Evolutionary conservation across 176 grass and related monocot genomes (phyloP).

Genomic region (Carex cristatella): DNA sequence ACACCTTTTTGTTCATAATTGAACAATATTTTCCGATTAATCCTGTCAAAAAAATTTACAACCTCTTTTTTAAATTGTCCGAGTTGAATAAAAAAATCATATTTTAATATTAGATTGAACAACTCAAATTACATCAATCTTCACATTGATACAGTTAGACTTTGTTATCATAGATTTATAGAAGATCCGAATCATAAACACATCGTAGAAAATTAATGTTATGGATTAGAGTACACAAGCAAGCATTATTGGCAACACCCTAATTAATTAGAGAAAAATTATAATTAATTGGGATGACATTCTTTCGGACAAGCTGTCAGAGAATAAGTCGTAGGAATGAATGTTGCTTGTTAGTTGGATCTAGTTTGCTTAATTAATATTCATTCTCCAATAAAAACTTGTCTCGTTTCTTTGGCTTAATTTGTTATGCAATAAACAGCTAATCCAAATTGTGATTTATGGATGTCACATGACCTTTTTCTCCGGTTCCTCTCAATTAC

Average conservation of each 20-base stretch:
- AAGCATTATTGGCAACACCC: background rate
- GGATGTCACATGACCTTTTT: conserved; percentile 6
- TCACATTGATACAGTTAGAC: background rate
- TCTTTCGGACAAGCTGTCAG: conserved; percentile 10
- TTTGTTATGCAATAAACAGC: conserved; percentile 15
- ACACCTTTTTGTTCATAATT: background rate
- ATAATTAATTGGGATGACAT: conserved; percentile 6
- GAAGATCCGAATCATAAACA: background rate
- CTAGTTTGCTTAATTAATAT: background rate
- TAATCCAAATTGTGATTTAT: conserved; percentile 11
- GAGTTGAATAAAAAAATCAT: background rate
- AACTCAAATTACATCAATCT: background rate
- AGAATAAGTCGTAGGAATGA: conserved; percentile 20
- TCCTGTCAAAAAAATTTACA: background rate
- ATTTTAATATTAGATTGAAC: background rate
- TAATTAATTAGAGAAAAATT: background rate
- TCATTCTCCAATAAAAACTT: background rate
- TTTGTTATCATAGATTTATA: background rate
- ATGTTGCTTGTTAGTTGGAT: conserved; percentile 26
- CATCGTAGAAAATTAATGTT: background rate
- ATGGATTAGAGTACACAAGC: background rate
- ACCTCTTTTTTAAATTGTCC: background rate
- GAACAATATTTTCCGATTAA: background rate
- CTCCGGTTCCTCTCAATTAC: conserved; percentile 8
- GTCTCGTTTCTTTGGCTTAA: background rate